phyloP scores from a whole-genome alignment of 1,284 basidiomycete species.

The Lentinus polychrous region DNA sequence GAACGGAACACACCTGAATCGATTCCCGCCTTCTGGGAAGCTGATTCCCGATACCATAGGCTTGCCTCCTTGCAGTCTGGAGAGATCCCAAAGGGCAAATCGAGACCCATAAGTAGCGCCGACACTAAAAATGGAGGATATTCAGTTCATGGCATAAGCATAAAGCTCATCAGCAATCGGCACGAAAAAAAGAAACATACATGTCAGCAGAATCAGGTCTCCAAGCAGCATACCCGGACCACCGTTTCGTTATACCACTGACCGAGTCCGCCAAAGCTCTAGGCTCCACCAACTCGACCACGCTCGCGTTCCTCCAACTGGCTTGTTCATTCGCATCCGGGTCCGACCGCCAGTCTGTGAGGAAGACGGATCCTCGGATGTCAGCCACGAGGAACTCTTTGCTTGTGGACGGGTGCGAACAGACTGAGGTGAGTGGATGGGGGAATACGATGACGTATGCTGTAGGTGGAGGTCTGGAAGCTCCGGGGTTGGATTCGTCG shows the following conservation, averaged over 20 bases:
- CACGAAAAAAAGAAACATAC: slow-evolving; percentile 32
- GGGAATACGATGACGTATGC: slow-evolving; percentile 69
- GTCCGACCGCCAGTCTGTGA: slow-evolving; percentile 75
- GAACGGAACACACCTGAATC: slow-evolving; percentile 47
- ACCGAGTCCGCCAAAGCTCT: slow-evolving; percentile 47
- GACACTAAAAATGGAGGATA: slow-evolving; percentile 38
- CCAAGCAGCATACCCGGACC: slow-evolving; percentile 62
- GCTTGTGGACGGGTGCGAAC: slow-evolving; percentile 63
- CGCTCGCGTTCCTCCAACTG: slow-evolving; percentile 51
- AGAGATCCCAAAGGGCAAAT: slow-evolving; percentile 71
- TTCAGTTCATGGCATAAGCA: slow-evolving; percentile 1
- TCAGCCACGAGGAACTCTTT: slow-evolving; percentile 75
- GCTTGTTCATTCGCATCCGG: slow-evolving; percentile 46
- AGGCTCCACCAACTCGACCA: slow-evolving; percentile 68
- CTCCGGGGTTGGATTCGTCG: slow-evolving; percentile 18
- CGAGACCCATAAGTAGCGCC: slow-evolving; percentile 64
- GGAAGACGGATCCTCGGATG: slow-evolving; percentile 60
- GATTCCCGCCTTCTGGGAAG: slow-evolving; percentile 58
- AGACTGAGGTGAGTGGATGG: slow-evolving; percentile 59
- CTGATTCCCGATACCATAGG: slow-evolving; percentile 51
- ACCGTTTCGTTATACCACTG: slow-evolving; percentile 38
- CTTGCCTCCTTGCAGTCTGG: slow-evolving; percentile 63
- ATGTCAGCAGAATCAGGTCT: slow-evolving; percentile 58
- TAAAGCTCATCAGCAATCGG: slow-evolving; percentile 3
- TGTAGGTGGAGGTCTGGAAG: slow-evolving; percentile 52